Base-by-base conservation (phyloP, 768 basidiomycete species). In the Russula emetica region DNA sequence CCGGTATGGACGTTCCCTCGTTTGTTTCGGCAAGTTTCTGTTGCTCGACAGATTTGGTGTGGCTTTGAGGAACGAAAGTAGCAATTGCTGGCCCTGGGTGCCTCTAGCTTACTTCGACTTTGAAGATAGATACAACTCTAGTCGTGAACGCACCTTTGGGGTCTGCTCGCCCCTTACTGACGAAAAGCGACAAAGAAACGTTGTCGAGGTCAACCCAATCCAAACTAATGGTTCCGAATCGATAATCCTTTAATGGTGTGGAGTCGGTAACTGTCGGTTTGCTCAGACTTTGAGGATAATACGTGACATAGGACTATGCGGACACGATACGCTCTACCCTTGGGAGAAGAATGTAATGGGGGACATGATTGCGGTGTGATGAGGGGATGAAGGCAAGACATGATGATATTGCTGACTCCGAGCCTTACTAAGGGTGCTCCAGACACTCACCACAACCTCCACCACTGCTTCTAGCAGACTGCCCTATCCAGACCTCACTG, bases 151-250 rank as follows among this genome's bases (percentile, higher is more conserved):
- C 54, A 68, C 69, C 71, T 45, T 69, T 66, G 51, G 61, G n/a
- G 30, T 55, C 63, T 67, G 70, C 47, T 73, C 74, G 52, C 58
- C 45, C 56, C 50, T 62, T 36, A 32, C 42, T 51, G 63, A 24
- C 71, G 69, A 58, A 72, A 70, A 62, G 73, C 63, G 62, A 58
- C 69, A 71, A 74, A 59, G 64, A 77, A 76, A 76, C 80, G 62
- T 66, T 69, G 64, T 83, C 81, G 66, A 83, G 79, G 70, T 90
- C 88, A 59, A 85, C 77, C 89, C 88, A 92, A 69, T 93, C 90
- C 51, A 92, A 70, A 53, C 79, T 78, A 63, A 92, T 82, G 42
- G 83, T 83, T 5, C 89, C 88, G 67, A 83, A 80, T 72, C 91
- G 78, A 71, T 87, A 87, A 72, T 88, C 86, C 70, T 79, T 81